Conservation (phyloP, 164 flowering plant genomes). For the Nymphaea thermarum region DNA sequence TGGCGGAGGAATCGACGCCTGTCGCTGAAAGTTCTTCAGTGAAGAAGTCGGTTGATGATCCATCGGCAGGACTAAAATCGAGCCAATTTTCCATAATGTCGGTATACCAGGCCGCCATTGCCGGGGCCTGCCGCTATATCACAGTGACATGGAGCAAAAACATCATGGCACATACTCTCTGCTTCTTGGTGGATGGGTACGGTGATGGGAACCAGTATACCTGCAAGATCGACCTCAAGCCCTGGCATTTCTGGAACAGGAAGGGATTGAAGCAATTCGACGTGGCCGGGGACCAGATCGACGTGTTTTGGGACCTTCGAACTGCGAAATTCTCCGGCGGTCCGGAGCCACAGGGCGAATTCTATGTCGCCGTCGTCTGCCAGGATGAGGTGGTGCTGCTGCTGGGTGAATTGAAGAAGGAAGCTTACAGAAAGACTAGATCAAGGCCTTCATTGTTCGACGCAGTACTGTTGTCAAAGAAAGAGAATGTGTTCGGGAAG, state of each 20-base stretch:
- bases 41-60: too few species aligned
- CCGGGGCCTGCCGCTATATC: too few species aligned
- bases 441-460: not conserved
- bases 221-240: not conserved
- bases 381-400: not conserved
- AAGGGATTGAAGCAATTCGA: not conserved
- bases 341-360: not conserved
- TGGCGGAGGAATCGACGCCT: too few species aligned
- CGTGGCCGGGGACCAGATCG: not conserved
- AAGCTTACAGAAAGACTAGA: not conserved
- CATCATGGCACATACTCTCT: too few species aligned
- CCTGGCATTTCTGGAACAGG: not conserved
- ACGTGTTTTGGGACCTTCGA: not conserved
- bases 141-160: too few species aligned
- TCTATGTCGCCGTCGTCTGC: not conserved
- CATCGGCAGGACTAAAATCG: too few species aligned
- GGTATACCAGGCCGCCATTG: too few species aligned
- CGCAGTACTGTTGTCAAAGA: not conserved
- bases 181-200: not conserved
- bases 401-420: not conserved
- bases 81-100: too few species aligned
- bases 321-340: not conserved
- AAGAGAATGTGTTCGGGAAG: not conserved
- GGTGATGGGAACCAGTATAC: not conserved
- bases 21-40: too few species aligned